Evolutionary conservation across 2,329 filamentous ascomycete genomes (phyloP).

Genomic region (Ascochyta rabiei): DNA sequence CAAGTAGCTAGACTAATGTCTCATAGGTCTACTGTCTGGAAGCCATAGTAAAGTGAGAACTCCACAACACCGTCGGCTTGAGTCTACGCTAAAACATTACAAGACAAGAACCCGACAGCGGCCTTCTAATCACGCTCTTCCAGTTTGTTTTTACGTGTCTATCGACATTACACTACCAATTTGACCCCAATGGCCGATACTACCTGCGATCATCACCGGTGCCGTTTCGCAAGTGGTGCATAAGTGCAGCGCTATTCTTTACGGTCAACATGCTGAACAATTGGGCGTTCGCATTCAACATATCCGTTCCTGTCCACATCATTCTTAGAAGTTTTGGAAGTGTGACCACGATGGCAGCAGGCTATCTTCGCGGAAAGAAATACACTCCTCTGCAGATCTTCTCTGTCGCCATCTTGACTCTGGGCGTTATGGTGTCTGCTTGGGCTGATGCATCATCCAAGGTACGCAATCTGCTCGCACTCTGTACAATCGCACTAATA

Average conservation of each 20-base stretch:
- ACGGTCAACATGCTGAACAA: conserved; percentile 96
- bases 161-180: conserved; percentile 54
- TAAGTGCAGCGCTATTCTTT: conserved; percentile 91
- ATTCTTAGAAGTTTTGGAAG: conserved; percentile 94
- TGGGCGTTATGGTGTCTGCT: conserved; percentile 85
- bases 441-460: conserved; percentile 88
- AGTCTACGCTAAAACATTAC: conserved; percentile 21
- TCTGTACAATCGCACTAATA: conserved; percentile 14
- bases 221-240: conserved; percentile 80
- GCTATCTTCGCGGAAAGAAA: conserved; percentile 81
- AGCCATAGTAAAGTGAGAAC: conserved; percentile 85
- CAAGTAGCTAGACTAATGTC: conserved; percentile 13
- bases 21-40: conserved; percentile 90
- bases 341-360: conserved; percentile 93
- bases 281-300: conserved; percentile 95
- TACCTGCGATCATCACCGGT: conserved; percentile 80
- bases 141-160: conserved; percentile 69
- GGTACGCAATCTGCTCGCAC: conserved; percentile 54
- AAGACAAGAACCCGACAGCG: conserved; percentile 83
- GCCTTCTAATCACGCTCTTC: conserved; percentile 66
- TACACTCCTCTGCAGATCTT: conserved; percentile 82
- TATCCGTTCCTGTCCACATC: conserved; percentile 95
- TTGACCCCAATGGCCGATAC: conserved; percentile 64
- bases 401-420: conserved; percentile 81
- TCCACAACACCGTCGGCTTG: not conserved